phyloP scores from a whole-genome alignment of 345 rosid species.

The Moringa oleifera region DNA sequence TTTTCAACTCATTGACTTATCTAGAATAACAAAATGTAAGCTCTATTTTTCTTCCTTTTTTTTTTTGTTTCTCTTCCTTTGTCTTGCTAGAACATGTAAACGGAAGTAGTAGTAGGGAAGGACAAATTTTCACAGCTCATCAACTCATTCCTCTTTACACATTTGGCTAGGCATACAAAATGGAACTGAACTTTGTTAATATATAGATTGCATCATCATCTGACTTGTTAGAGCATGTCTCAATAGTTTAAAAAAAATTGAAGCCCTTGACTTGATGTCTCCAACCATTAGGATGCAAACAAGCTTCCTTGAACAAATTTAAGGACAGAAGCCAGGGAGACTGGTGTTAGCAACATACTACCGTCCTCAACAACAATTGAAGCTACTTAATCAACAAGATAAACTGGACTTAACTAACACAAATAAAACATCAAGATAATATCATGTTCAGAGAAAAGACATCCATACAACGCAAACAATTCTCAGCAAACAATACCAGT shows the following conservation, averaged over 20 bases:
- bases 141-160: background rate
- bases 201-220: no score
- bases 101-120: background rate
- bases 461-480: background rate
- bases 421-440: no score
- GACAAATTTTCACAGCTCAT: background rate
- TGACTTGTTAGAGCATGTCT: no score
- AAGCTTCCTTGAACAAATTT: background rate
- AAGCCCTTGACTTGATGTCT: no score
- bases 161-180: background rate
- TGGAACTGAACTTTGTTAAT: background rate
- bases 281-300: background rate
- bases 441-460: background rate
- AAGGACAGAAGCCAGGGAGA: background rate
- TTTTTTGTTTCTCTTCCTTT: no score
- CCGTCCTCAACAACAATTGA: background rate
- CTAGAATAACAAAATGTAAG: background rate
- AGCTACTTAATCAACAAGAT: background rate
- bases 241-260: no score
- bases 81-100: background rate
- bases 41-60: no score
- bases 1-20: background rate
- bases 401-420: background rate
- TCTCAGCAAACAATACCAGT: constrained; percentile 54
- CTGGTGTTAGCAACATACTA: background rate